Evolutionary conservation across 164 flowering plant species (phyloP).

Genomic region (Malania oleifera): DNA sequence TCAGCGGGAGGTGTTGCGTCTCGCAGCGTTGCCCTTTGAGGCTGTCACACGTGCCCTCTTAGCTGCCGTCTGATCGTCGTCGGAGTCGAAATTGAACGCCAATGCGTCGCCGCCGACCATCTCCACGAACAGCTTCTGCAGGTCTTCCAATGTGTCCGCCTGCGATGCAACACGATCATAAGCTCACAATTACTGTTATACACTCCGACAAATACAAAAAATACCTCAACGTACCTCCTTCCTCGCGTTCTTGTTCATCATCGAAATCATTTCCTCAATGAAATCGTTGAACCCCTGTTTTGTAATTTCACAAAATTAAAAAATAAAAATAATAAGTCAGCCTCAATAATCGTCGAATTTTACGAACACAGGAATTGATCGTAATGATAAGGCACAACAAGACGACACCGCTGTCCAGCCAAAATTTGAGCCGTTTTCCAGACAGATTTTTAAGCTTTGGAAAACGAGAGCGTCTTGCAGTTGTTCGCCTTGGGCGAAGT

Average conservation of each 20-base stretch:
- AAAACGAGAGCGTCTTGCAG: too few relatives aligned
- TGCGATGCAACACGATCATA: conserved; percentile 2
- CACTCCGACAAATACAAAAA: background rate
- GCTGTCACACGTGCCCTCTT: conserved; percentile 37
- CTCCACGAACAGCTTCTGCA: conserved; percentile 81
- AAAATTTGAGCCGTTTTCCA: too few relatives aligned
- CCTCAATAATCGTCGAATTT: too few relatives aligned
- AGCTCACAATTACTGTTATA: background rate
- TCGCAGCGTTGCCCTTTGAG: conserved; percentile 9
- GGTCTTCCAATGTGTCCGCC: conserved; percentile 76
- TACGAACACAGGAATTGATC: background rate
- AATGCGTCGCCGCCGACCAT: conserved; percentile 60
- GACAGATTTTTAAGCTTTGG: too few relatives aligned
- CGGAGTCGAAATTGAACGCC: conserved; percentile 12
- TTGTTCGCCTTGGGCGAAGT: too few relatives aligned
- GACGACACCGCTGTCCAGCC: background rate
- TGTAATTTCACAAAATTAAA: background rate
- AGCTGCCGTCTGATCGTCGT: conserved; percentile 24
- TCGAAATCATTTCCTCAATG: conserved; percentile 77
- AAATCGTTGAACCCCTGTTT: conserved; percentile 76
- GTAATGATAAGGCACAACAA: background rate
- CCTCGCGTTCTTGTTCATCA: conserved; percentile 72
- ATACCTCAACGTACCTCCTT: conserved; percentile 42
- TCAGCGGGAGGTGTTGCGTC: conserved; percentile 18
- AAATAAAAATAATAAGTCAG: background rate